These are phyloP conservation scores for Phytophthora sp. DNA, from an alignment of 352 stramenopile genomes.

Conservation along the genomic window DNA sequence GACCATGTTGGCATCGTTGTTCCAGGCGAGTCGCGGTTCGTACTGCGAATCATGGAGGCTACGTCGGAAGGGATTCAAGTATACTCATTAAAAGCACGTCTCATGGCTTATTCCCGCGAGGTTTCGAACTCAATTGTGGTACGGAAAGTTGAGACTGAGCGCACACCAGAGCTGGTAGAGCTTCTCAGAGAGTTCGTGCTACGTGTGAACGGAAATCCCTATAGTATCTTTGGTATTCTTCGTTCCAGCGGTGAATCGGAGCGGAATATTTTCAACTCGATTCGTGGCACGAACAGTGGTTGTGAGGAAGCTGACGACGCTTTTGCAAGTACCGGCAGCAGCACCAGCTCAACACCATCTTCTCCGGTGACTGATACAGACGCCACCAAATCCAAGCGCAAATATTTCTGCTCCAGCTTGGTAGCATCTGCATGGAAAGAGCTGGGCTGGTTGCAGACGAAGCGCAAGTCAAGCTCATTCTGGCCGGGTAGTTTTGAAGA, in stretches of 20 bases:
- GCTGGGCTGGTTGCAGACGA: slow-evolving; percentile 77
- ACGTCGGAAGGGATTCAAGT: slow-evolving; percentile 83
- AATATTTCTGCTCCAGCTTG: slow-evolving; percentile 89
- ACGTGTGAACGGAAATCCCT: slow-evolving; percentile 80
- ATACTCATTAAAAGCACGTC: slow-evolving; percentile 75
- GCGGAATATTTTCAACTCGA: slow-evolving; percentile 23
- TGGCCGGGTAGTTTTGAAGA: slow-evolving; percentile 88
- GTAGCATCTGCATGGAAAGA: slow-evolving; percentile 81
- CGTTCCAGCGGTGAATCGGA: slow-evolving; percentile 61
- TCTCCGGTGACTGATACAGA: slow-evolving; percentile 6
- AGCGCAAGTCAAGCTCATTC: slow-evolving; percentile 74
- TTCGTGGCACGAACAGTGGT: background rate
- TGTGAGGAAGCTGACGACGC: slow-evolving; percentile 18
- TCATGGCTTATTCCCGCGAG: slow-evolving; percentile 83
- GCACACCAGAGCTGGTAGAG: slow-evolving; percentile 47
- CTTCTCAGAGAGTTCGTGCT: slow-evolving; percentile 62
- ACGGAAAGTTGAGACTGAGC: slow-evolving; percentile 51
- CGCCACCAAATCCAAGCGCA: slow-evolving; percentile 46
- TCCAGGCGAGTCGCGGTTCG: slow-evolving; percentile 55
- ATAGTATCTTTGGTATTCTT: slow-evolving; percentile 84
- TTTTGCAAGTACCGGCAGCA: slow-evolving; percentile 21
- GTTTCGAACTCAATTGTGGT: slow-evolving; percentile 86
- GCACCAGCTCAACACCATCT: slow-evolving; percentile 24
- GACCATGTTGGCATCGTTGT: slow-evolving; percentile 86
- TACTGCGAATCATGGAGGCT: slow-evolving; percentile 82